A percentile compares a stretch with the other conserved stretches of the same genome.
Evolutionary conservation across 2,329 filamentous ascomycete species (phyloP).

Genomic region (Xylariales sp.): DNA sequence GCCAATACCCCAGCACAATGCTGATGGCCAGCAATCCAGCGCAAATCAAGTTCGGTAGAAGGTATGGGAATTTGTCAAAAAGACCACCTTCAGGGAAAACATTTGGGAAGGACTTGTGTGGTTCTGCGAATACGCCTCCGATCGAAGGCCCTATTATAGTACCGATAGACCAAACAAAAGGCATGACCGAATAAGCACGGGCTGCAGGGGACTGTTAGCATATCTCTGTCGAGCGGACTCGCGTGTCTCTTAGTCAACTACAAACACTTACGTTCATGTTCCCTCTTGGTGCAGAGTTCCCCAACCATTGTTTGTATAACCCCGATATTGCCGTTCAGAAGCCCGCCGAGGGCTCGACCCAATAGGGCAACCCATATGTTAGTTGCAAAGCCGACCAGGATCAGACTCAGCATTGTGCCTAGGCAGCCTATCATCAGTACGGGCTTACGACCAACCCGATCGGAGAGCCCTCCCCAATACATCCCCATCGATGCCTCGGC

Average conservation of each 20-base stretch:
- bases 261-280: conserved; percentile 80
- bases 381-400: conserved; percentile 76
- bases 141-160: conserved; percentile 87
- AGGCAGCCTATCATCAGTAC: conserved; percentile 76
- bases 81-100: conserved; percentile 63
- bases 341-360: conserved; percentile 72
- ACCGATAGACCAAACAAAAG: conserved; percentile 88
- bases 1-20: conserved; percentile 73
- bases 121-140: conserved; percentile 80
- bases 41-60: conserved; percentile 86
- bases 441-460: conserved; percentile 79
- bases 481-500: conserved; percentile 81
- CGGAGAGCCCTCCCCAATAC: conserved; percentile 82
- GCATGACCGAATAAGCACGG: conserved; percentile 86
- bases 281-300: conserved; percentile 76
- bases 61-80: conserved; percentile 78
- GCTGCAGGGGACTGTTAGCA: conserved; percentile 54
- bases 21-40: conserved; percentile 71
- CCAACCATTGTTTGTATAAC: conserved; percentile 92
- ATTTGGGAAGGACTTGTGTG: conserved; percentile 67
- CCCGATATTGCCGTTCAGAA: conserved; percentile 87
- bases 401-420: conserved; percentile 77
- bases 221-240: too few species aligned
- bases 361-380: conserved; percentile 81
- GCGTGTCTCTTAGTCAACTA: too few species aligned